Evolutionary conservation across 73 alveolate species (phyloP).

Genomic region (Blepharisma stoltei): DNA sequence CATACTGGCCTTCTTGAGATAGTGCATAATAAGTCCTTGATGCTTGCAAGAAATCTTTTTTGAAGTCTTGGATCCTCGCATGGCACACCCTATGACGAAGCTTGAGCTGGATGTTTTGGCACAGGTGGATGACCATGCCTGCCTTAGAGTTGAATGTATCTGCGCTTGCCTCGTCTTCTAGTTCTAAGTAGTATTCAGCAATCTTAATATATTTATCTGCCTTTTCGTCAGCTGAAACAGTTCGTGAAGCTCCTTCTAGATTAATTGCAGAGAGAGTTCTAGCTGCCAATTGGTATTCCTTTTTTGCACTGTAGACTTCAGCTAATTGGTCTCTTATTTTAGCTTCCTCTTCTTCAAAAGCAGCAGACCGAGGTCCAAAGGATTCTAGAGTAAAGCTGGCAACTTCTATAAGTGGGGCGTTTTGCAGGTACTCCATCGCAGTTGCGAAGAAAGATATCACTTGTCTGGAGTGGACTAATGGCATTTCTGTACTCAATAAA

Average conservation of each 20-base stretch:
- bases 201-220: constrained; percentile 43
- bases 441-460: too few relatives aligned
- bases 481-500: too few relatives aligned
- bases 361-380: constrained; percentile 30
- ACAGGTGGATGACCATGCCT: constrained; percentile 47
- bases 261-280: constrained; percentile 48
- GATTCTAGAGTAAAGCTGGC: constrained; percentile 43
- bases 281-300: constrained; percentile 49
- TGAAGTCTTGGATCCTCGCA: constrained; percentile 60
- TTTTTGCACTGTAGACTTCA: constrained; percentile 56
- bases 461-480: too few relatives aligned
- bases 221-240: constrained; percentile 44
- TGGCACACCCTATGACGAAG: constrained; percentile 60
- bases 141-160: constrained; percentile 61
- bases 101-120: constrained; percentile 39
- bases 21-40: constrained; percentile 52
- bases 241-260: constrained; percentile 44
- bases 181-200: constrained; percentile 68
- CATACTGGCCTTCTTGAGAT: constrained; percentile 38
- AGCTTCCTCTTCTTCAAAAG: constrained; percentile 57
- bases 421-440: constrained; percentile 34
- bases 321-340: constrained; percentile 47
- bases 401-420: constrained; percentile 38
- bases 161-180: constrained; percentile 69
- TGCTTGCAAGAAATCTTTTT: constrained; percentile 59